A percentile compares a stretch with the other conserved stretches of the same genome.
These are phyloP conservation scores for Pleomassaria siparia DNA, from an alignment of 2,329 filamentous ascomycete genomes.

Conservation along the genomic window DNA sequence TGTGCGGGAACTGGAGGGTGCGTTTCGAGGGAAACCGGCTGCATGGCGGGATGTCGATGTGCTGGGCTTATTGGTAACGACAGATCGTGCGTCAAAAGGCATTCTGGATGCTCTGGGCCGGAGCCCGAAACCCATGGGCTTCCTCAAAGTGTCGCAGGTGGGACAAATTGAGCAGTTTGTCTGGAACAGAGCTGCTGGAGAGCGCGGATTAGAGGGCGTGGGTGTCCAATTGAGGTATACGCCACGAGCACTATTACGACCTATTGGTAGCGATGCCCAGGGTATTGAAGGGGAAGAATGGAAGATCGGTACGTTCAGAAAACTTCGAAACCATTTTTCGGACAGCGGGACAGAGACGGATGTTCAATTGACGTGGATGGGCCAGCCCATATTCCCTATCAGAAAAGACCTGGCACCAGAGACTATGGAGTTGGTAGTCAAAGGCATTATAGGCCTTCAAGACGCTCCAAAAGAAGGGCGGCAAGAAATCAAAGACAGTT, in stretches of 20 bases:
- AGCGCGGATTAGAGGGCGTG: constrained; percentile 62
- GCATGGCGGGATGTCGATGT: constrained; percentile 68
- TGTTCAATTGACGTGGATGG: constrained; percentile 42
- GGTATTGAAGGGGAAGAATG: constrained; percentile 13
- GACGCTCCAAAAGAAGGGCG: too few relatives aligned
- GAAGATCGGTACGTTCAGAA: constrained; percentile 6
- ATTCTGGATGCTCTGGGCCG: constrained; percentile 70
- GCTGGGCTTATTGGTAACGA: constrained; percentile 70
- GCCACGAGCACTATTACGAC: constrained; percentile 15
- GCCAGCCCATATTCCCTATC: constrained; percentile 36
- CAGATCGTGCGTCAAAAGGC: constrained; percentile 73
- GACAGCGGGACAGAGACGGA: constrained; percentile 31
- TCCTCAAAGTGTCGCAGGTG: constrained; percentile 60
- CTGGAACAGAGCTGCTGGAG: constrained; percentile 68
- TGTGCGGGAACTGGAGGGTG: constrained; percentile 77
- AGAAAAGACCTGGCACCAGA: constrained; percentile 23
- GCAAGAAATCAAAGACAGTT: background rate
- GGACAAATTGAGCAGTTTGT: constrained; percentile 68
- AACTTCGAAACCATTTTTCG: constrained; percentile 13
- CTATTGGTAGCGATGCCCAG: constrained; percentile 7
- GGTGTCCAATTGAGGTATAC: constrained; percentile 39
- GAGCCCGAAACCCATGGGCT: constrained; percentile 72
- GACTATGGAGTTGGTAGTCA: constrained; percentile 19
- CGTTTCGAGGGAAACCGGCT: constrained; percentile 70
- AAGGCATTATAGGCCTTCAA: too few relatives aligned